These are phyloP conservation scores for Amesomyces nigricolor DNA, from an alignment of 2,329 filamentous ascomycete species.

Conservation along the genomic window DNA sequence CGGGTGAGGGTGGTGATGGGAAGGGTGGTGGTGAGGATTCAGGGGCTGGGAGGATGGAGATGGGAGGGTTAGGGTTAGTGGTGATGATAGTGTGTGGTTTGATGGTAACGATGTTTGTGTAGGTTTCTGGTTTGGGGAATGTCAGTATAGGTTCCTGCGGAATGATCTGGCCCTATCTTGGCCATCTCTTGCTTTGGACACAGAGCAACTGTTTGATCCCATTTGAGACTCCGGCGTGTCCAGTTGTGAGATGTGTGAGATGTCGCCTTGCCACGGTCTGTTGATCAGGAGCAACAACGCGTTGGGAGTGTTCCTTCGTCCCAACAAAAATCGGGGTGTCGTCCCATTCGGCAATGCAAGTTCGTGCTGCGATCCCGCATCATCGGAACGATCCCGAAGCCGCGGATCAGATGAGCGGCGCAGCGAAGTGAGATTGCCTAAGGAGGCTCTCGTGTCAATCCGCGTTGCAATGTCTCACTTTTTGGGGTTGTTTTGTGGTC, in stretches of 20 bases:
- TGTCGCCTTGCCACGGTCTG: too few relatives aligned
- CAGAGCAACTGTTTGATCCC: not conserved
- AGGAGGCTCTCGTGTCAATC: not conserved
- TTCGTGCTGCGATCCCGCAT: not conserved
- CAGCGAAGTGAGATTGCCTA: not conserved
- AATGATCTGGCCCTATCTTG: too few relatives aligned
- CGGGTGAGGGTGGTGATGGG: constrained; percentile 1
- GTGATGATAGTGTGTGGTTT: not conserved
- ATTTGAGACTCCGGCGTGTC: too few relatives aligned
- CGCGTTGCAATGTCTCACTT: too few relatives aligned
- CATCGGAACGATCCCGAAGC: not conserved
- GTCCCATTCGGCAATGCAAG: not conserved
- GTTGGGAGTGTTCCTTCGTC: too few relatives aligned
- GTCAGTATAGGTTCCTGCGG: too few relatives aligned
- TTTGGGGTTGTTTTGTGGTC: too few relatives aligned
- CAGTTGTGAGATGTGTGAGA: too few relatives aligned
- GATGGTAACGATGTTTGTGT: too few relatives aligned
- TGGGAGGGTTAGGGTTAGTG: constrained; percentile 1
- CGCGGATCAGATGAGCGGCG: not conserved
- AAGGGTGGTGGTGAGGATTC: not conserved
- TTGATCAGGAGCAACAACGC: too few relatives aligned
- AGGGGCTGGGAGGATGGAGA: not conserved
- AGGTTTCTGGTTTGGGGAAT: too few relatives aligned
- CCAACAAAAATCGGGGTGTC: not conserved
- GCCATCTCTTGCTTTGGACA: not conserved